Evolutionary conservation across 1,139 yeast genomes (phyloP).

Genomic region (Pneumocystis carinii): DNA sequence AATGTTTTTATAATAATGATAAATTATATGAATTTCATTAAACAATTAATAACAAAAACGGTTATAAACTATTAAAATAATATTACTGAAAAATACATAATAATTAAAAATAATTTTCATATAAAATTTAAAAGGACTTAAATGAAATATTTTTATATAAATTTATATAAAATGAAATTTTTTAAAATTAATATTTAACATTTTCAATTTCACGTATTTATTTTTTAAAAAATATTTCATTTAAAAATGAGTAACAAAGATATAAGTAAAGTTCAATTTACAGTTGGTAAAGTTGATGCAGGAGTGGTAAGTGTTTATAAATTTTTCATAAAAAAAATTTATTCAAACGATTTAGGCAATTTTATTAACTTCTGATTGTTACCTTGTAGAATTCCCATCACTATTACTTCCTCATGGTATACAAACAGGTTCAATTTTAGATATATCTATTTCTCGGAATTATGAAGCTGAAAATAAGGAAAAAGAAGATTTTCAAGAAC

Average conservation of each 20-base stretch:
- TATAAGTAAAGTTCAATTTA: conserved; percentile 25
- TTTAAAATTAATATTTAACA: background rate
- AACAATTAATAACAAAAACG: no score
- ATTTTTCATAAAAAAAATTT: background rate
- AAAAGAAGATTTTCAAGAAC: conserved; percentile 38
- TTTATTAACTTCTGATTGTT: conserved; percentile 80
- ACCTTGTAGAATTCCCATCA: conserved; percentile 90
- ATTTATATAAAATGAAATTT: background rate
- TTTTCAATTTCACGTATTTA: background rate
- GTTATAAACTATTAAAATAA: no score
- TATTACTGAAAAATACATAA: no score
- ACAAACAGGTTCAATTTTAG: conserved; percentile 84
- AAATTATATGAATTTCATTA: no score
- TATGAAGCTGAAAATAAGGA: conserved; percentile 51
- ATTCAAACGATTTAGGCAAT: conserved; percentile 34
- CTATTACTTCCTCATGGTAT: conserved; percentile 80
- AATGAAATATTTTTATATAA: background rate
- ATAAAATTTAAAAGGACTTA: background rate
- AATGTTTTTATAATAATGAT: background rate
- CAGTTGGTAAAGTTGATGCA: conserved; percentile 93
- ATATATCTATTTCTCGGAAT: conserved; percentile 72
- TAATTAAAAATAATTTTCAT: background rate
- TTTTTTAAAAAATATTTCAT: background rate
- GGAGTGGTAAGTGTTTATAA: conserved; percentile 32
- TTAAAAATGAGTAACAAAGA: background rate